Evolutionary conservation across 1,284 basidiomycete species (phyloP).

Genomic region (Marasmius fiardii): DNA sequence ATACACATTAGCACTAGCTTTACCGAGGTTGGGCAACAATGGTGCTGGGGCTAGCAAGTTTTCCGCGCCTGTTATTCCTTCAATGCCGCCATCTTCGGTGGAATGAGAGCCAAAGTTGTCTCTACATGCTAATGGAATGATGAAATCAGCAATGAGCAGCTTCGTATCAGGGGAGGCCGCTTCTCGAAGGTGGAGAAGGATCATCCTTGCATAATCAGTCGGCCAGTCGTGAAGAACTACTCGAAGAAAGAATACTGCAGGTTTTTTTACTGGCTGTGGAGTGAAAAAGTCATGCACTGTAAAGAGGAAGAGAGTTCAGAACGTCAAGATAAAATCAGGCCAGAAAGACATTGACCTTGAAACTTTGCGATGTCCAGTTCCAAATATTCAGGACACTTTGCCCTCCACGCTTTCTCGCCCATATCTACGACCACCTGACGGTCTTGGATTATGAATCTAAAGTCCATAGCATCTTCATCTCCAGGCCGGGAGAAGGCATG

Average conservation of each 20-base stretch:
- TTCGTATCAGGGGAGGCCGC: constrained; percentile 50
- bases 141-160: constrained; percentile 64
- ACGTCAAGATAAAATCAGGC: neutral
- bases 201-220: constrained; percentile 51
- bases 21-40: constrained; percentile 65
- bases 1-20: constrained; percentile 67
- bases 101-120: constrained; percentile 37
- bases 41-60: constrained; percentile 46
- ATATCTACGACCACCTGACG: constrained; percentile 58
- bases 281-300: constrained; percentile 71
- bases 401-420: constrained; percentile 62
- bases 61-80: constrained; percentile 42
- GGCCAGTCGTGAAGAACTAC: constrained; percentile 77
- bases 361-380: constrained; percentile 54
- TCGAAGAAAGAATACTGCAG: constrained; percentile 65
- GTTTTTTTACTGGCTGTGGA: constrained; percentile 50
- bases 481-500: constrained; percentile 38
- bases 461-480: constrained; percentile 25
- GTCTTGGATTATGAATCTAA: constrained; percentile 71
- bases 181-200: constrained; percentile 48
- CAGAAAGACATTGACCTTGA: constrained; percentile 37
- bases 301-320: neutral
- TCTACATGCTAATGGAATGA: constrained; percentile 64
- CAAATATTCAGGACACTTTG: constrained; percentile 57
- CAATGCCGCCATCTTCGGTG: constrained; percentile 17